Percentiles rank a stretch among this genome's conserved stretches.
Evolutionary conservation across 2,329 filamentous ascomycete species (phyloP).

Genomic region (Xylariaceae sp.): DNA sequence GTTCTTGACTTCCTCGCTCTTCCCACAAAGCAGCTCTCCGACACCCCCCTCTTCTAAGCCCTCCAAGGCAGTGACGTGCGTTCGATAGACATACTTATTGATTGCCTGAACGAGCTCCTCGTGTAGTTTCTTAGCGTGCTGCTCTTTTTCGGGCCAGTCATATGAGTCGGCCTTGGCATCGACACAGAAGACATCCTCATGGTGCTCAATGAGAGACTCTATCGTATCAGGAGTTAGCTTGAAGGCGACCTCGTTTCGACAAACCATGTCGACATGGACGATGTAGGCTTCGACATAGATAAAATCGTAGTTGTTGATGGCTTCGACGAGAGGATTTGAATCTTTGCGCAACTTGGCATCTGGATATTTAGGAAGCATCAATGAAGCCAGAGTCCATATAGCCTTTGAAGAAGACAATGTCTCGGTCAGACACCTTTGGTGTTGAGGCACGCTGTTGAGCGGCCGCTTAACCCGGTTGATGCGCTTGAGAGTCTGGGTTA

Average conservation of each 20-base stretch:
- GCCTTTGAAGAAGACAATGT: slow-evolving; percentile 84
- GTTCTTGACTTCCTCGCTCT: slow-evolving; percentile 89
- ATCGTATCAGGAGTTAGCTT: slow-evolving; percentile 96
- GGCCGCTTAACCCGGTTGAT: slow-evolving; percentile 96
- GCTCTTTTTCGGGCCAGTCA: slow-evolving; percentile 94
- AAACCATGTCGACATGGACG: slow-evolving; percentile 98
- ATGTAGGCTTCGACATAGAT: slow-evolving; percentile 95
- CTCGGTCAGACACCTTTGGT: slow-evolving; percentile 92
- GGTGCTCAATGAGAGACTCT: slow-evolving; percentile 86
- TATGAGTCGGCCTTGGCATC: slow-evolving; percentile 86
- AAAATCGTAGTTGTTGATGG: slow-evolving; percentile 87
- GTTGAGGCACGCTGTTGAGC: slow-evolving; percentile 93
- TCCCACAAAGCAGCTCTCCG: slow-evolving; percentile 85
- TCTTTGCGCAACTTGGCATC: slow-evolving; percentile 81
- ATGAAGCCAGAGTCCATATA: slow-evolving; percentile 88
- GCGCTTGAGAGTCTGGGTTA: slow-evolving; percentile 93
- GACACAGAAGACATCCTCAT: slow-evolving; percentile 91
- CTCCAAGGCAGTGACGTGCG: slow-evolving; percentile 82
- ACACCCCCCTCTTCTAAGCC: slow-evolving; percentile 94
- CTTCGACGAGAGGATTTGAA: slow-evolving; percentile 76
- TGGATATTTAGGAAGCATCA: slow-evolving; percentile 88
- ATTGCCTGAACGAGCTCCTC: slow-evolving; percentile 94
- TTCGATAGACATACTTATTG: slow-evolving; percentile 95
- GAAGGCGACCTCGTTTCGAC: slow-evolving; percentile 95
- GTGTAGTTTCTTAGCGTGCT: slow-evolving; percentile 94